Evolutionary conservation across 192 early-diverging fungal species (phyloP).

Genomic region (Coemansia asiatica): DNA sequence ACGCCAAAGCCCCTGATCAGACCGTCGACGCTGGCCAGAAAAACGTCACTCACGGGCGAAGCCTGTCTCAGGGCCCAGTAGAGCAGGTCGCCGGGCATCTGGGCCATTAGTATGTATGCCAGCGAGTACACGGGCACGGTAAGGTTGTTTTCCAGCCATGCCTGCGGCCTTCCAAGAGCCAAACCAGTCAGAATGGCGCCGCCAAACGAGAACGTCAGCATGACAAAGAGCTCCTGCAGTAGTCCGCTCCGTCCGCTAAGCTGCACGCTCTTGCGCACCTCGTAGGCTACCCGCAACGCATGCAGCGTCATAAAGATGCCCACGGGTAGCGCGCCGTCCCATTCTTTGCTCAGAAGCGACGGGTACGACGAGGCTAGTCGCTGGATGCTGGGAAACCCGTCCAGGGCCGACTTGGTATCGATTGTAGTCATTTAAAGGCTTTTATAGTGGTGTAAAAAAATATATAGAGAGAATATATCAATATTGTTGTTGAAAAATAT

Average conservation of each 20-base stretch:
- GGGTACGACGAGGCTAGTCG: slow-evolving; percentile 36
- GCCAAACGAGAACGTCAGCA: slow-evolving; percentile 58
- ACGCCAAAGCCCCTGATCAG: slow-evolving; percentile 57
- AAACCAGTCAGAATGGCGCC: slow-evolving; percentile 54
- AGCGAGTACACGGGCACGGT: slow-evolving; percentile 46
- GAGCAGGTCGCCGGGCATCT: slow-evolving; percentile 46
- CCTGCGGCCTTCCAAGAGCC: slow-evolving; percentile 51
- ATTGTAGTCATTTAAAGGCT: neutral
- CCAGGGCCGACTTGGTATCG: slow-evolving; percentile 17
- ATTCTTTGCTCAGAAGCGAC: slow-evolving; percentile 27
- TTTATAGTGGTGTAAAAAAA: neutral
- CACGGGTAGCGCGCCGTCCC: slow-evolving; percentile 46
- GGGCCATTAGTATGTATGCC: slow-evolving; percentile 43
- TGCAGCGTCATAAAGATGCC: slow-evolving; percentile 58
- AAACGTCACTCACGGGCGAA: slow-evolving; percentile 53
- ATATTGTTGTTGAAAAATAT: neutral
- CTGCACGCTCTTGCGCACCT: slow-evolving; percentile 56
- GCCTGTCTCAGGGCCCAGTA: slow-evolving; percentile 34
- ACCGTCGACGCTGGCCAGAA: slow-evolving; percentile 53
- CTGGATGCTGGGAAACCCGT: slow-evolving; percentile 31
- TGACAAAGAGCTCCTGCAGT: slow-evolving; percentile 51
- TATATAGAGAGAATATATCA: neutral
- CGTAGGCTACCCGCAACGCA: slow-evolving; percentile 53
- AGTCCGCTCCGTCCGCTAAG: slow-evolving; percentile 32
- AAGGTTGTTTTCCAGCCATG: slow-evolving; percentile 51